phyloP scores from a whole-genome alignment of 2,329 filamentous ascomycete genomes.

The Hypocreales sp. region DNA sequence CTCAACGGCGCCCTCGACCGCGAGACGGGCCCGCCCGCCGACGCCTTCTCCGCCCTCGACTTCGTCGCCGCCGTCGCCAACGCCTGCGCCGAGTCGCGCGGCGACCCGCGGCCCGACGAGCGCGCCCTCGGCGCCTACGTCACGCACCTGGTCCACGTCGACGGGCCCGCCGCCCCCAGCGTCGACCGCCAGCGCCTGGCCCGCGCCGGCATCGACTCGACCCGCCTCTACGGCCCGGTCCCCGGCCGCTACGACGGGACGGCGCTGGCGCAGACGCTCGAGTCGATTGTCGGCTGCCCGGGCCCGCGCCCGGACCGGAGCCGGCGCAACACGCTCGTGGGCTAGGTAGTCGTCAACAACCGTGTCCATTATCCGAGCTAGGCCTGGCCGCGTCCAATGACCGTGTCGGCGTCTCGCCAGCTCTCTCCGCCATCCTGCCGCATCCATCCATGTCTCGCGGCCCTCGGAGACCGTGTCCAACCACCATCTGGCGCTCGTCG shows the following conservation, averaged over 20 bases:
- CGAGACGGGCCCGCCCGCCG: slow-evolving; percentile 58
- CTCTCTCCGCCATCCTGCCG: too few species aligned
- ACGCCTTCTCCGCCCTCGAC: slow-evolving; percentile 58
- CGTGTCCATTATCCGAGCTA: too few species aligned
- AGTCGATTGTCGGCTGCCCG: slow-evolving; percentile 54
- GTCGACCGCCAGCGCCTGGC: slow-evolving; percentile 52
- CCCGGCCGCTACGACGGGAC: slow-evolving; percentile 58
- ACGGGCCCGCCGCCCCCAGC: slow-evolving; percentile 50
- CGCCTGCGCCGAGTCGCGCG: slow-evolving; percentile 55
- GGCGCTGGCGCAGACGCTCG: slow-evolving; percentile 58
- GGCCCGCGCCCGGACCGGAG: slow-evolving; percentile 21
- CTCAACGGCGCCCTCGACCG: slow-evolving; percentile 74
- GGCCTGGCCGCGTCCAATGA: too few species aligned
- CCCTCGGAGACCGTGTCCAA: too few species aligned
- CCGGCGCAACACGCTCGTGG: slow-evolving; percentile 27
- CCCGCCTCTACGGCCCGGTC: slow-evolving; percentile 57
- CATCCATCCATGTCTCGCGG: too few species aligned
- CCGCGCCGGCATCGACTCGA: slow-evolving; percentile 57
- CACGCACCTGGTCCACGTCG: slow-evolving; percentile 70
- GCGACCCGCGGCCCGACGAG: slow-evolving; percentile 19
- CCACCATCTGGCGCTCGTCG: too few species aligned
- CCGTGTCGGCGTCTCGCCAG: too few species aligned
- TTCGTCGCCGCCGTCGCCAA: slow-evolving; percentile 69
- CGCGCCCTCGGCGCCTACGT: slow-evolving; percentile 53
- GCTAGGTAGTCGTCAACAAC: too few species aligned